Evolutionary conservation across 441 rosid species (phyloP).

Genomic region (Daphne laureola): DNA sequence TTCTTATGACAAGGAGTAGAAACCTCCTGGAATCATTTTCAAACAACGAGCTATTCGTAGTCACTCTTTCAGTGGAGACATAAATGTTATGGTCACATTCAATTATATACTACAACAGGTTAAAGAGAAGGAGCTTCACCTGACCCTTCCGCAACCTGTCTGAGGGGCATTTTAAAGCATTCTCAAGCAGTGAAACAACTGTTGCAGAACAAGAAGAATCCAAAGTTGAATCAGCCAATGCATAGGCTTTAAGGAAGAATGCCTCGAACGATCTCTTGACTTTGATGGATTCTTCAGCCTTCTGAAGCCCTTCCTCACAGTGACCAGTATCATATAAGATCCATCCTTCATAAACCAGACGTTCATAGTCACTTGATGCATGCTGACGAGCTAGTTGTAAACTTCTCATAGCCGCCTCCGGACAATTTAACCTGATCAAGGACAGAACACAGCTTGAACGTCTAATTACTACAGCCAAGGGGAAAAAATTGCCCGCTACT

Average conservation of each 20-base stretch:
- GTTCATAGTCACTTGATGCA: conserved; percentile 85
- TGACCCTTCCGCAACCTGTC: conserved; percentile 98
- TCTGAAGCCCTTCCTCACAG: conserved; percentile 82
- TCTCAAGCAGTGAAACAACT: conserved; percentile 84
- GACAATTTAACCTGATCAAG: conserved; percentile 75
- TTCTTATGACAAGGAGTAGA: no score
- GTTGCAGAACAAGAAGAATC: conserved; percentile 75
- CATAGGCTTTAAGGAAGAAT: conserved; percentile 92
- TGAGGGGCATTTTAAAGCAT: conserved; percentile 89
- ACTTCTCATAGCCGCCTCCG: conserved; percentile 95
- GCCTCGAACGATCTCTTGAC: conserved; percentile 90
- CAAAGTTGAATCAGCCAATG: conserved; percentile 91
- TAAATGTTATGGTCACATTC: background rate
- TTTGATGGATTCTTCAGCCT: conserved; percentile 83
- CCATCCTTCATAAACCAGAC: conserved; percentile 96
- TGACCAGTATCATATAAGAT: conserved; percentile 93
- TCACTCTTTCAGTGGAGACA: background rate
- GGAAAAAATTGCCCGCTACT: no score
- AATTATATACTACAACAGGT: background rate
- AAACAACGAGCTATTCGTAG: background rate
- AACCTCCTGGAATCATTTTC: background rate
- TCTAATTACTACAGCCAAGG: no score
- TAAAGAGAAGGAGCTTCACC: conserved; percentile 32
- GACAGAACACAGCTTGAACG: background rate
- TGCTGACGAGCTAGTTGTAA: conserved; percentile 81